Evolutionary conservation across 192 early-diverging fungal species (phyloP).

Genomic region (Phlyctochytrium planicorne): DNA sequence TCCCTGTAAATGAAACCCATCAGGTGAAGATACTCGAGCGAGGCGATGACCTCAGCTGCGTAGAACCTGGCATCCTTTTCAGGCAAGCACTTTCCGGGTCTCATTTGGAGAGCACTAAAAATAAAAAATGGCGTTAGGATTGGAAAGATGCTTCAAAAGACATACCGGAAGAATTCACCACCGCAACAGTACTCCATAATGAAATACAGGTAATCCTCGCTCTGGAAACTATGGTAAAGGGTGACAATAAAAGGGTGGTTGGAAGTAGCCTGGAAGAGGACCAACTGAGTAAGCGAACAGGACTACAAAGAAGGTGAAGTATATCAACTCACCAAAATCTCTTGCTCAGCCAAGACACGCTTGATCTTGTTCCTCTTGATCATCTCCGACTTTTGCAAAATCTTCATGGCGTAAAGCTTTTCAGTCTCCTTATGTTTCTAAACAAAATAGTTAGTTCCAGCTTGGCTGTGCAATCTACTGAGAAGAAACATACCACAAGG

Average conservation of each 20-base stretch:
- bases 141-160: neutral
- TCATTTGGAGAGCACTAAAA: slow-evolving; percentile 69
- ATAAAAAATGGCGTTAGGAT: neutral
- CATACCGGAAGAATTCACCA: slow-evolving; percentile 81
- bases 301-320: slow-evolving; percentile 14
- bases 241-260: slow-evolving; percentile 93
- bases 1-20: slow-evolving; percentile 98
- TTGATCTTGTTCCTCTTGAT: slow-evolving; percentile 98
- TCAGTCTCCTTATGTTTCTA: slow-evolving; percentile 64
- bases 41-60: slow-evolving; percentile 93
- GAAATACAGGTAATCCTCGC: slow-evolving; percentile 81
- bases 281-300: neutral
- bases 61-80: slow-evolving; percentile 96
- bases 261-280: slow-evolving; percentile 55
- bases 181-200: slow-evolving; percentile 88
- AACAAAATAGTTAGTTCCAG: neutral
- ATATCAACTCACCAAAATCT: slow-evolving; percentile 61
- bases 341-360: slow-evolving; percentile 95
- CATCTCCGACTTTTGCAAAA: slow-evolving; percentile 94
- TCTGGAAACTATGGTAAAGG: slow-evolving; percentile 88
- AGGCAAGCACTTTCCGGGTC: slow-evolving; percentile 82
- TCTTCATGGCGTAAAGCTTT: slow-evolving; percentile 96
- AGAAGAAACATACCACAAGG: slow-evolving; percentile 69
- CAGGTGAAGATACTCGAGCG: slow-evolving; percentile 94
- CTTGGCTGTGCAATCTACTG: neutral